A percentile compares a stretch with the other conserved stretches of the same genome.
Conservation (phyloP, 2,329 filamentous ascomycete genomes). For the Aureobasidium leucospermi region DNA sequence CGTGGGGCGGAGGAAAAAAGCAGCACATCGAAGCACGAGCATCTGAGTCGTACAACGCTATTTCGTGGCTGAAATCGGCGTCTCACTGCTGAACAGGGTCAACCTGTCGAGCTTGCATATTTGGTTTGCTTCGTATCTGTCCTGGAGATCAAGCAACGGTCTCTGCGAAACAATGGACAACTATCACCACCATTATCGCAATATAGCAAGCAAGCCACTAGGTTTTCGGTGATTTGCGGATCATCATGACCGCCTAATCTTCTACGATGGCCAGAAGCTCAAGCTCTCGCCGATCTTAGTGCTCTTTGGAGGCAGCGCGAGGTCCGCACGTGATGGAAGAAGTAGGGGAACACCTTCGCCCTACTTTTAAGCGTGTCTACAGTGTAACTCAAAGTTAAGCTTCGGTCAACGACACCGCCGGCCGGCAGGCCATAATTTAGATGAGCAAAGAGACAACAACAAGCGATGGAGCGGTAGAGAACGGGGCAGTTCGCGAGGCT, state of each 20-base stretch:
- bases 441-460: background rate
- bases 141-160: background rate
- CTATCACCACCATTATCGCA: background rate
- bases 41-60: slow-evolving; percentile 9
- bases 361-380: background rate
- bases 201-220: background rate
- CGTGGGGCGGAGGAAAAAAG: slow-evolving; percentile 2
- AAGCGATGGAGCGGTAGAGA: background rate
- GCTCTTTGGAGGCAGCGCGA: background rate
- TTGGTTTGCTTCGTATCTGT: background rate
- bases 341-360: background rate
- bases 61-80: slow-evolving; percentile 9
- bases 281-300: slow-evolving; percentile 2
- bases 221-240: background rate
- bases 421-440: background rate
- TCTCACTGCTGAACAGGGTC: background rate
- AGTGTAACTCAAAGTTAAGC: slow-evolving; percentile 1
- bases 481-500: background rate
- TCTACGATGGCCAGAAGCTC: slow-evolving; percentile 8
- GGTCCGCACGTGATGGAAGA: background rate
- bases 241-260: background rate
- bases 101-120: background rate
- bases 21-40: background rate
- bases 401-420: slow-evolving; percentile 1
- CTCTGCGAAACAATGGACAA: background rate